phyloP scores from a whole-genome alignment of 2,329 filamentous ascomycete genomes.

The Talaromyces sp. region DNA sequence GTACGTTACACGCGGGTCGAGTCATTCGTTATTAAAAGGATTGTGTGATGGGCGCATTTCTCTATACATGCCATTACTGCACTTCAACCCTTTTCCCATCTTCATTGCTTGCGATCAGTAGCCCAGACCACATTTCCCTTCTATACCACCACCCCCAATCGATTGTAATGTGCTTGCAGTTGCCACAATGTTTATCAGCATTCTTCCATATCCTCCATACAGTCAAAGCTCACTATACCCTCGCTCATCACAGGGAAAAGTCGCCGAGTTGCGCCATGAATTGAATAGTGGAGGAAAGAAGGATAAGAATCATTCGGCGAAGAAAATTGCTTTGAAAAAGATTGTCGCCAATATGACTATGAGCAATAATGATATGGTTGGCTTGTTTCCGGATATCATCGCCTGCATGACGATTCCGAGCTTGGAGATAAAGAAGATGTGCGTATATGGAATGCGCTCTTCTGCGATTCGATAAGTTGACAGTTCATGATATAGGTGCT shows the following conservation, averaged over 20 bases:
- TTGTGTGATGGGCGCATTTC: not conserved
- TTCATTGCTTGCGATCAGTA: not conserved
- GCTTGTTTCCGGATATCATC: slow-evolving; percentile 91
- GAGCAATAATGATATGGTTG: slow-evolving; percentile 99
- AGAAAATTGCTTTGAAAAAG: slow-evolving; percentile 98
- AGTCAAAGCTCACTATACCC: slow-evolving; percentile 27
- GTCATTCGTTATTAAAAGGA: not conserved
- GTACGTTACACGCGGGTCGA: slow-evolving; percentile 22
- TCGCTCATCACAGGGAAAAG: slow-evolving; percentile 75
- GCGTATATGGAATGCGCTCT: slow-evolving; percentile 21
- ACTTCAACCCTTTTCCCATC: not conserved
- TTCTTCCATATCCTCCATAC: slow-evolving; percentile 24
- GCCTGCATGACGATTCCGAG: slow-evolving; percentile 91
- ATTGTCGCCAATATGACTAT: slow-evolving; percentile 99
- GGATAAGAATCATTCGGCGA: slow-evolving; percentile 90
- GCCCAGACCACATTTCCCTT: too few species aligned
- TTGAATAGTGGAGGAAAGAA: slow-evolving; percentile 92
- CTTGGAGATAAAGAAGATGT: slow-evolving; percentile 99
- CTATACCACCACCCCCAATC: not conserved
- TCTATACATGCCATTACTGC: not conserved
- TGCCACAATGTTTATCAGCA: slow-evolving; percentile 26
- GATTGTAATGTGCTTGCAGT: not conserved
- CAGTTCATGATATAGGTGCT: slow-evolving; percentile 63
- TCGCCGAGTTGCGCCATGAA: slow-evolving; percentile 91
- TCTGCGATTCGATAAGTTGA: slow-evolving; percentile 13